Base-by-base conservation (phyloP, 371 early-diverging fungal species). In the Mortierella sp. region DNA sequence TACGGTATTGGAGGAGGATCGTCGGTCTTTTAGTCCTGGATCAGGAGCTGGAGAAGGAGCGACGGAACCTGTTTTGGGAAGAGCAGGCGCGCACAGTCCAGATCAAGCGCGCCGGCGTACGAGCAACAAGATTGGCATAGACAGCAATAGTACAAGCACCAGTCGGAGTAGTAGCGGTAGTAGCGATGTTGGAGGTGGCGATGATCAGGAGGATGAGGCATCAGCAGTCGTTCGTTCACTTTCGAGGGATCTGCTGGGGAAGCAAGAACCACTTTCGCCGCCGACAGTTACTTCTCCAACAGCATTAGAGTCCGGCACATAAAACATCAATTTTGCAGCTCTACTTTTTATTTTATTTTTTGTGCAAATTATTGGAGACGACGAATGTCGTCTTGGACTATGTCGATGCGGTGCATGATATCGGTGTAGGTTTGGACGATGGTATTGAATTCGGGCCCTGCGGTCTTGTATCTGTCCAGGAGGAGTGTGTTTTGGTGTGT, bases 361-460 rank as follows among this genome's bases (percentile, higher is more conserved):
- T 69, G 39, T n/a, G 29, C 26, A 55, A 26, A 39, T 66, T 66
- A 72, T 65, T 71, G 45, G 53, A 78, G n/a, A 44, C 75, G 65
- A 22, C 64, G 66, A 26, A 83, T 78, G 39, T 83, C 76, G 40
- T 83, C 78, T 31, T 78, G 73, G 1, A 83, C 79, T 45, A 66
- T 37, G 9, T 79, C 72, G n/a, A 83, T 83, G 0, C 70, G 71
- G 24, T 71, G 65, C 73, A 77, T 75, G 39, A 83, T 63, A 10
- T 78, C 70, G 0, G 78, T 47, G 37, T 83, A 83, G 1, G 79
- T 70, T 1, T 78, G 64, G 10, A 83, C 83, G 37, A 83, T 83
- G 43, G 63, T 41, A 26, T 75, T 70, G 64, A 83, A 83, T 19
- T 83, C 83, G 1, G 66, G 55, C 26, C 83, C 83, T 8, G 73